phyloP scores from a whole-genome alignment of 306 rosid genomes.

The Citrullus colocynthis region DNA sequence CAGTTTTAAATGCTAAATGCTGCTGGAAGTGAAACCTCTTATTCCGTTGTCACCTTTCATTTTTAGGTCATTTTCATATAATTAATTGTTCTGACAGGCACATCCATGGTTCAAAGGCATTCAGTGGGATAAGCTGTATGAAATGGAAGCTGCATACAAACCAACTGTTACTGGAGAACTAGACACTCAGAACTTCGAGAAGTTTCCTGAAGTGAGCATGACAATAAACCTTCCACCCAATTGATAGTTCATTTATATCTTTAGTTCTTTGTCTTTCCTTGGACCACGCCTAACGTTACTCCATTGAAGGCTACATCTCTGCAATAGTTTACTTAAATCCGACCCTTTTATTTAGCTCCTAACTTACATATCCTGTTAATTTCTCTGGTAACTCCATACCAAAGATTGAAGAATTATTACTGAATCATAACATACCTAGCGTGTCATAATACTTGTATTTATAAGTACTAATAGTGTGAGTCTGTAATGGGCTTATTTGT shows the following conservation, averaged over 20 bases:
- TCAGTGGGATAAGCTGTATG: conserved; percentile 96
- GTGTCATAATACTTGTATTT: background rate
- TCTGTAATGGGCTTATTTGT: background rate
- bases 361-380: background rate
- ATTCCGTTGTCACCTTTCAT: background rate
- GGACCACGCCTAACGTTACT: background rate
- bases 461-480: background rate
- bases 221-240: background rate
- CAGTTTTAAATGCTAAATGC: background rate
- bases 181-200: conserved; percentile 96
- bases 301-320: background rate
- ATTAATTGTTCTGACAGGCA: conserved; percentile 39
- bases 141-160: conserved; percentile 77
- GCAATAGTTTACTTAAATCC: background rate
- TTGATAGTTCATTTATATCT: background rate
- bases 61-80: conserved; percentile 3
- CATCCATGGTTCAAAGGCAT: conserved; percentile 80
- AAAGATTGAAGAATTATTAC: background rate
- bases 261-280: background rate
- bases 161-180: conserved; percentile 80
- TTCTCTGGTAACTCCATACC: background rate
- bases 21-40: background rate
- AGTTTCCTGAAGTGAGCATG: conserved; percentile 86
- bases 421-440: background rate
- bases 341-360: background rate